These are phyloP conservation scores for Talaromyces funiculosus DNA, from an alignment of 2,329 filamentous ascomycete species.

Conservation along the genomic window DNA sequence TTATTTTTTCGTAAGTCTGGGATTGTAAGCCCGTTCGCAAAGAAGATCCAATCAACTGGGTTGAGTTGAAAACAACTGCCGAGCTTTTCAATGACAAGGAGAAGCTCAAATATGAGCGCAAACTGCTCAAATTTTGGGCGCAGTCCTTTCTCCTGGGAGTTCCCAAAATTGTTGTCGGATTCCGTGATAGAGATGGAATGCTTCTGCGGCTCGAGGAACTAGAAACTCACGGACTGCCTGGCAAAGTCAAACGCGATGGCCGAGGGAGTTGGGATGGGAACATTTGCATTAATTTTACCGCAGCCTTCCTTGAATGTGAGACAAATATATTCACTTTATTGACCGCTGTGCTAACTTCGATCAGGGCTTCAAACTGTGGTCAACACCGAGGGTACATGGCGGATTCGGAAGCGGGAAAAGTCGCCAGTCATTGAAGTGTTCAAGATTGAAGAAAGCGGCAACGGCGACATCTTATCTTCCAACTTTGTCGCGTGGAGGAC, in stretches of 20 bases:
- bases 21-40: constrained; percentile 66
- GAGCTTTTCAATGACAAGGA: constrained; percentile 64
- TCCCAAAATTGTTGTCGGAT: constrained; percentile 85
- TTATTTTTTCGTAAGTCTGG: constrained; percentile 43
- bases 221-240: constrained; percentile 71
- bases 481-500: constrained; percentile 70
- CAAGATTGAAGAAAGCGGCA: constrained; percentile 66
- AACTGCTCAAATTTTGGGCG: constrained; percentile 93
- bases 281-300: constrained; percentile 85
- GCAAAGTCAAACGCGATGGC: constrained; percentile 62
- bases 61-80: constrained; percentile 88
- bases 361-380: constrained; percentile 59
- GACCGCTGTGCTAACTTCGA: not conserved
- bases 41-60: constrained; percentile 74
- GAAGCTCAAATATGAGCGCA: constrained; percentile 72
- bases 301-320: constrained; percentile 70
- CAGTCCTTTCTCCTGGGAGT: constrained; percentile 93
- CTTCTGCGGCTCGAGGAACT: constrained; percentile 70
- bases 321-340: not conserved
- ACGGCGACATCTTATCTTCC: constrained; percentile 69
- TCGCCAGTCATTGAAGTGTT: constrained; percentile 66
- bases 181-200: constrained; percentile 67
- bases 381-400: constrained; percentile 68
- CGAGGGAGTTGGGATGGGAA: constrained; percentile 81
- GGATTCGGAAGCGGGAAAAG: constrained; percentile 62